Base-by-base conservation (phyloP, 192 early-diverging fungal genomes). In the Coemansia sp. region DNA sequence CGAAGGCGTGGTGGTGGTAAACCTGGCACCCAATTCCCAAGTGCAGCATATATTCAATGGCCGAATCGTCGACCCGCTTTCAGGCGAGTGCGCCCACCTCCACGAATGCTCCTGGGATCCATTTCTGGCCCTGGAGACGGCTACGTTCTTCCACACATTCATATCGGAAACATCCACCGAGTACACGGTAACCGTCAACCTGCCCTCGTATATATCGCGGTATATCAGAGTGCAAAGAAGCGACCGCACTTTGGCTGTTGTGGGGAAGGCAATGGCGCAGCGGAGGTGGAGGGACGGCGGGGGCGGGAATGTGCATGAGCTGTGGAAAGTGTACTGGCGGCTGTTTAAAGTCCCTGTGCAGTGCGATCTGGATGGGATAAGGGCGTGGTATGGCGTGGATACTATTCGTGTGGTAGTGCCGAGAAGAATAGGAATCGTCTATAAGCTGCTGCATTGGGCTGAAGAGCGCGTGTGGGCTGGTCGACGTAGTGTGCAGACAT, bases 321-420 rank as follows among this genome's bases (percentile, higher is more conserved):
- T 55, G 68, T 79, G 77, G 77, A 67, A 62, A 29, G 69, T 74
- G 11, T 74, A 79, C 46, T 74, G 72, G 72, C 64, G 77, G 53
- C 23, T 70, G 19, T 79, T 79, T 32, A 34, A 50, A 3, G 17
- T 79, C 10, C 77, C 77, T 0, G 27, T 71, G 57, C 72, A 74
- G 42, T 74, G 72, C 19, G 55, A 71, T 46, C 9, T 71, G 15
- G 17, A 37, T 17, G 31, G n/a, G 2, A 64, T 79, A 2, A 48
- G 51, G 1, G 69, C 72, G 11, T 51, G 69, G 59, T 79, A 79
- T 41, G 72, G 69, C 8, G 55, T 46, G 9, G 53, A 70, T 14
- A 46, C 41, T 21, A 67, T 79, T 25, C 41, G 64, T 7, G 64
- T 79, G 3, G 48, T 70, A 3, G 62, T 79, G 23, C 77, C 77